Evolutionary conservation across 1,284 basidiomycete species (phyloP), one percentile per base, ranked within the genome.

Genomic region (Singerocomus inundabilis): DNA sequence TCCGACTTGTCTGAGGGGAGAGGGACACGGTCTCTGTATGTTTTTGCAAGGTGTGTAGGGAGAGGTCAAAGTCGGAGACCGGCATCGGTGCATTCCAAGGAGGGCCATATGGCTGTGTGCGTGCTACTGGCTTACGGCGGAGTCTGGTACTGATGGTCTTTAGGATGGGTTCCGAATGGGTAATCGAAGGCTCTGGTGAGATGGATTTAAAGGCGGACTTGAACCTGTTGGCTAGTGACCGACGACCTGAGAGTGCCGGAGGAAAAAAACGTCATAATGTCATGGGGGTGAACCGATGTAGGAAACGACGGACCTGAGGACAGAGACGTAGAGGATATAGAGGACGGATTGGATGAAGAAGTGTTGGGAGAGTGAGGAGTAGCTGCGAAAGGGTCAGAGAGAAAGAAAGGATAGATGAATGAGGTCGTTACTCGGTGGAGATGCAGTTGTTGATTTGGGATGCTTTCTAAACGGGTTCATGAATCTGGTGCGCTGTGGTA

Each of bases 91-190:
- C 72, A 48, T 67, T 72, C 58, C 73, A 73, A 3, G 74, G 74
- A 10, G 70, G 62, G 5, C 69, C 69, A 39, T 75, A 75, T 5
- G 74, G 74, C 36, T 76, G 72, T 8, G 73, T 75, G 16, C 74
- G 72, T 13, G 61, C 31, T 4, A 46, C 48, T 4, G 52, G 51
- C 42, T 60, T 63, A 44, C 47, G 46, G 24, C 61, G 57, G 21
- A 51, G 30, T 42, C 47, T 61, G 7, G 41, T 21, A 4, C 15
- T 33, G 44, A 46, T 39, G n/a, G 37, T 13, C 12, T 56, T 34
- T n/a, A 46, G 1, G 34, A 49, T 31, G 18, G 60, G 38, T 25
- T 44, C 53, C 4, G 52, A 24, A 15, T 18, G 33, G 25, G 39
- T 7, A 13, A n/a, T 26, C 1, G 52, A 25, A 21, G 59, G 26